Percentiles rank a stretch among this genome's conserved stretches.
phyloP scores from a whole-genome alignment of 306 rosid genomes.

The Vigna radiata region DNA sequence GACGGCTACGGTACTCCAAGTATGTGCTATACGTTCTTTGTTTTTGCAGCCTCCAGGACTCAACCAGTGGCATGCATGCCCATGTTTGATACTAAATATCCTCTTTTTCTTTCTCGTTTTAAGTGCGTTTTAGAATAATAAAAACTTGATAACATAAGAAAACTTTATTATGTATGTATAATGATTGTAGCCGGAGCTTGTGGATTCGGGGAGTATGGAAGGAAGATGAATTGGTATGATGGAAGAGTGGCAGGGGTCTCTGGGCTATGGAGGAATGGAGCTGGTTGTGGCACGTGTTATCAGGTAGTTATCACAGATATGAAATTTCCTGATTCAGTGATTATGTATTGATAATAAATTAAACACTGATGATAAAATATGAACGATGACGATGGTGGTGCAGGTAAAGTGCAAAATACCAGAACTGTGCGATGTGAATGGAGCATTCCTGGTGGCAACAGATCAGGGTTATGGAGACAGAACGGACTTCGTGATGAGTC shows the following conservation, averaged over 20 bases:
- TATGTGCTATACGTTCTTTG: slow-evolving; percentile 15
- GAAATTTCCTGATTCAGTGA: background rate
- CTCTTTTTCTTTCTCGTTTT: too few species aligned
- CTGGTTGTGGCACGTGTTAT: slow-evolving; percentile 89
- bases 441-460: slow-evolving; percentile 46
- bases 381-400: background rate
- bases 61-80: too few species aligned
- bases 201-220: slow-evolving; percentile 82
- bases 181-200: slow-evolving; percentile 79
- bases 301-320: slow-evolving; percentile 51
- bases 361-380: background rate
- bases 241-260: slow-evolving; percentile 60
- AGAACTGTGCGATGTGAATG: slow-evolving; percentile 38
- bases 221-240: slow-evolving; percentile 47
- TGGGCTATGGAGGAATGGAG: slow-evolving; percentile 67
- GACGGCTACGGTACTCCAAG: slow-evolving; percentile 73
- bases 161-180: background rate
- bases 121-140: too few species aligned
- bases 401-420: slow-evolving; percentile 51
- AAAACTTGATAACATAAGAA: background rate
- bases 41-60: background rate
- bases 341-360: background rate
- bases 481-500: slow-evolving; percentile 48
- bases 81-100: too few species aligned
- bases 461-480: slow-evolving; percentile 54